These are phyloP conservation scores for Solanum piurae DNA, from an alignment of 257 asterid species.

Conservation along the genomic window DNA sequence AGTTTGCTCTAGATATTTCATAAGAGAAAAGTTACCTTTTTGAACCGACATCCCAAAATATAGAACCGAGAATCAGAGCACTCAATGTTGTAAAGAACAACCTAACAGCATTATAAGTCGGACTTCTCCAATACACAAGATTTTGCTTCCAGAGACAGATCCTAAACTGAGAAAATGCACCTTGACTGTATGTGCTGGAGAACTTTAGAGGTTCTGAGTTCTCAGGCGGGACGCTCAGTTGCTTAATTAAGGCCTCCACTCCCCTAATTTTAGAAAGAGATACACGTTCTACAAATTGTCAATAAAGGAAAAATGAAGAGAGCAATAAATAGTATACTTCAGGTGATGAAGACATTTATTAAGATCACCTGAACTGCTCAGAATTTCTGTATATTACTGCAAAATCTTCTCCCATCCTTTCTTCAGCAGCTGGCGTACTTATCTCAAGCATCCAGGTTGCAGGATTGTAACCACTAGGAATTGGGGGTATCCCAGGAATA, in stretches of 20 bases:
- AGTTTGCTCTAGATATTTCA: neutral
- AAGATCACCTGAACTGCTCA: conserved; percentile 46
- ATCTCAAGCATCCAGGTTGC: conserved; percentile 97
- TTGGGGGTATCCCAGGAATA: conserved; percentile 46
- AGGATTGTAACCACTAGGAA: conserved; percentile 67
- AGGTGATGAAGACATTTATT: neutral
- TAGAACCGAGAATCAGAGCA: conserved; percentile 63
- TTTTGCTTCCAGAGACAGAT: conserved; percentile 75
- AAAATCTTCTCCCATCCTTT: conserved; percentile 48
- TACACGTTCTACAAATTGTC: neutral
- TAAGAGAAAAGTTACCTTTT: conserved; percentile 35
- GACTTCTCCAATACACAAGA: conserved; percentile 82
- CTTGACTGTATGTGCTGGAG: conserved; percentile 36
- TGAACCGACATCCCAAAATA: conserved; percentile 80
- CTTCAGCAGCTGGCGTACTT: conserved; percentile 65
- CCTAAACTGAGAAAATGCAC: conserved; percentile 42
- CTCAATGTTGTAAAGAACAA: conserved; percentile 58
- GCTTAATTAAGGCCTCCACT: conserved; percentile 60
- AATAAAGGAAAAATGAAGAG: neutral
- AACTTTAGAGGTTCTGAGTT: conserved; percentile 56
- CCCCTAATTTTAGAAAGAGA: conserved; percentile 27
- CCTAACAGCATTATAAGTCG: conserved; percentile 67
- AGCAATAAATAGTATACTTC: neutral
- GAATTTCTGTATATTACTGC: conserved; percentile 48
- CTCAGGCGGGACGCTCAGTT: conserved; percentile 43